Evolutionary conservation across 345 rosid genomes (phyloP), one percentile per base, ranked within the genome.

Genomic region (Schrenkiella parvula): DNA sequence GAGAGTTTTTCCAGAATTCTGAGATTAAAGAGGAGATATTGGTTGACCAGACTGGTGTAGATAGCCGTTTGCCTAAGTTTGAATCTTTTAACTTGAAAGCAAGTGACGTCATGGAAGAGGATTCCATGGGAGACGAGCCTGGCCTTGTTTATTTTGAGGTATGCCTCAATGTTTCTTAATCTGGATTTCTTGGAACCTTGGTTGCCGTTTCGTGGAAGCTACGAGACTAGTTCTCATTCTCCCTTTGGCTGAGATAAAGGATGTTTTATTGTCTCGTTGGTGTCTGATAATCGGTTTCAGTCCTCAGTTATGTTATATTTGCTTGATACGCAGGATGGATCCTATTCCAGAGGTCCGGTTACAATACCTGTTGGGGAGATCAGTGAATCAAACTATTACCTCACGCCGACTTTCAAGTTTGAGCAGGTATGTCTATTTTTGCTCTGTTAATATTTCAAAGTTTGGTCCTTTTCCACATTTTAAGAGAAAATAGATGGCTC

Each of bases 111-210:
- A 88, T 90, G 93, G 98, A 93, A 86, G 96, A 89, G 62, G 96
- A 89, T 78, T 80, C 80, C 29, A 90, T 90, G 92, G 92, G 79
- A 32, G 81, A 86, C 46, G 89, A 90, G 66, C 83, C 88, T 17
- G 97, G 97, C 12, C 88, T 93, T 26, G 83, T 87, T 78, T 90
- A 80, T 85, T 93, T 93, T 10, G 98, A 93, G 96, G 98, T 92
- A 82, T 54, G 73, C 62, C 35, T 55, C 52, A 21, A 6, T 48
- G 48, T 48, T 53, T 25, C 56, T 28, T 42, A 23, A 8, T 52
- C 22, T 1, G 3, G 17, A 23, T 23, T 23, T 23, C 25, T 23
- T 23, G 25, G 25, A 23, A 23, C 25, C 25, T n/a, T n/a, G n/a
- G n/a, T n/a, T n/a, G n/a, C n/a, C n/a, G n/a, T n/a, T n/a, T n/a